Evolutionary conservation across 2,329 filamentous ascomycete species (phyloP), one percentile per base, ranked within the genome.

Genomic region (Arachnomyces sp.): DNA sequence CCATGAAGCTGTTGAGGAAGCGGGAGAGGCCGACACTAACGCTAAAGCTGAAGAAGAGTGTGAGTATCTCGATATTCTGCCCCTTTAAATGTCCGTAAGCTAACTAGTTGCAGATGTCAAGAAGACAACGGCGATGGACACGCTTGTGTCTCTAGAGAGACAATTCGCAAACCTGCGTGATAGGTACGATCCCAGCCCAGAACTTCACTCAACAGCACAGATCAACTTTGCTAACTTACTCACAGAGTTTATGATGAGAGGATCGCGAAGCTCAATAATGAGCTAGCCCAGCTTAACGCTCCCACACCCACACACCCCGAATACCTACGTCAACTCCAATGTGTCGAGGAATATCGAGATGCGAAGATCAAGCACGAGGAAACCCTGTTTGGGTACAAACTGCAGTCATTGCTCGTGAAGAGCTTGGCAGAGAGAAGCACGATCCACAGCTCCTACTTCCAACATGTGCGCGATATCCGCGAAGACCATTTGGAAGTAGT

Each of bases 371-470:
- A 80, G 47, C 77, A 86, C 51, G 85, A 90, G 53, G 75, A 84
- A 38, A 80, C 78, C 16, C 77, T 92, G 49, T 75, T 84, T 48
- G 75, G 81, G 44, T 84, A 86, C 57, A 84, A 86, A 50, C 68
- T 85, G 49, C 74, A 84, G 56, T 78, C 86, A 2, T 73, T 94
- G 21, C 74, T 84, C 51, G 80, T 75, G 45, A 82, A 82, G 50
- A 85, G 84, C 14, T 76, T 93, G 18, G 88, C 87, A 14, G 84
- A 88, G 51, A 79, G 88, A 47, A 80, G 86, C 39, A 88, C 95
- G 59, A 78, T 90, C 40, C 86, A 93, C 65, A 84, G 84, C 44
- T 89, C 95, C 55, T 96, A 86, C 62, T 89, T 88, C 61, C 92
- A 98, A 62, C 78, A 80, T 35, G 77, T 89, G 28, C 80, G 92